Conservation (phyloP, 1,284 basidiomycete species). For the Gomphus sp. region DNA sequence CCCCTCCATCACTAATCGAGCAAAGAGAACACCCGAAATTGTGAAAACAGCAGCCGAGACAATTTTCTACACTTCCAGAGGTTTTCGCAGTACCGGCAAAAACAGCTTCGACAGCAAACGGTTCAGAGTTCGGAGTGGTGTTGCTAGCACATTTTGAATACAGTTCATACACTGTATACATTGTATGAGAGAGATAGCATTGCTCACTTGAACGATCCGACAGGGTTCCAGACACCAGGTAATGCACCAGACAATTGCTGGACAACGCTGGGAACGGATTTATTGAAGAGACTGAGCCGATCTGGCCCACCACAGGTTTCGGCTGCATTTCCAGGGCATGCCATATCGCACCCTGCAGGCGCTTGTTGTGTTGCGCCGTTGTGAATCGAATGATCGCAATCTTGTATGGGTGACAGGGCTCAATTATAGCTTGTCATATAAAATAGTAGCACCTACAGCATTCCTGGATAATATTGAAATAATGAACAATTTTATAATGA, state of each 20-base stretch:
- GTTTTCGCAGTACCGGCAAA: constrained; percentile 2
- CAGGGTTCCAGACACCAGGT: constrained; percentile 5
- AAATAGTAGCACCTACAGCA: constrained; percentile 2
- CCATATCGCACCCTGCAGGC: neutral
- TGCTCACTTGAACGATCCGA: constrained; percentile 7
- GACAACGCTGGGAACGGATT: neutral
- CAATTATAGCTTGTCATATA: neutral
- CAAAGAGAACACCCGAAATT: constrained; percentile 3
- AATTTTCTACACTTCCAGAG: constrained; percentile 8
- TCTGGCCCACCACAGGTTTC: constrained; percentile 1
- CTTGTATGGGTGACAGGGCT: neutral
- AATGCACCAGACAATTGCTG: neutral
- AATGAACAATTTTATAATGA: neutral
- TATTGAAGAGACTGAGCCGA: neutral
- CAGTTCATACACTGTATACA: neutral
- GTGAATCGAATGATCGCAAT: neutral
- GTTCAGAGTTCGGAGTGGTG: constrained; percentile 4
- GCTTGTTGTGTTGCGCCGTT: neutral
- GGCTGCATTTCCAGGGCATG: neutral
- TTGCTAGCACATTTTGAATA: neutral
- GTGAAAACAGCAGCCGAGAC: constrained; percentile 1
- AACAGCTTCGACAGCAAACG: constrained; percentile 5
- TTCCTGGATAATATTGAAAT: constrained; percentile 2
- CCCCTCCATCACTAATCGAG: constrained; percentile 7
- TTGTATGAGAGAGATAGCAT: neutral